Conservation (phyloP, 345 rosid species). For the Ceriops tagal region DNA sequence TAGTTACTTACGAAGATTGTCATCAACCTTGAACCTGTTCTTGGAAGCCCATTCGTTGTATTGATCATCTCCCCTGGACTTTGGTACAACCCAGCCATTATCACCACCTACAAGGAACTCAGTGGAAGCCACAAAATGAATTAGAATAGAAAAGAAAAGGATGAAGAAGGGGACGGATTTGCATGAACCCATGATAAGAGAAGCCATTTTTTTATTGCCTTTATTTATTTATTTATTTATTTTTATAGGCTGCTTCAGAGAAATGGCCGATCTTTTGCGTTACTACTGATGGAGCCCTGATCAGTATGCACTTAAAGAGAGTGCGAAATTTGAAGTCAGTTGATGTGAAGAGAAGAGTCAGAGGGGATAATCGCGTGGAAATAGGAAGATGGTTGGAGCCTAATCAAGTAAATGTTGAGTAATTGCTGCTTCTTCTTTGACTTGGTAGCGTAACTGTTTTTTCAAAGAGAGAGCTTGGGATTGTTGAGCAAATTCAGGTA, state of each 20-base stretch:
- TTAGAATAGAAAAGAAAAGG: not conserved
- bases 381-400: not conserved
- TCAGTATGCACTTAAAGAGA: too few relatives aligned
- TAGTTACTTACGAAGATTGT: constrained; percentile 18
- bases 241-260: too few relatives aligned
- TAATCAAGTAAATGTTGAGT: too few relatives aligned
- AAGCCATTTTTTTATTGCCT: not conserved
- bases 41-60: constrained; percentile 23
- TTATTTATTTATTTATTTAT: not conserved
- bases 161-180: constrained; percentile 4
- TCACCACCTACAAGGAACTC: constrained; percentile 23
- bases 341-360: not conserved
- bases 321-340: not conserved
- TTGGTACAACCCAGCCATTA: constrained; percentile 16
- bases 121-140: constrained; percentile 4
- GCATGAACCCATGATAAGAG: constrained; percentile 10
- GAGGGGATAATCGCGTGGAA: not conserved
- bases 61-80: constrained; percentile 16
- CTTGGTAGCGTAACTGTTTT: not conserved
- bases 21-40: constrained; percentile 22
- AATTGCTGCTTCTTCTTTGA: not conserved
- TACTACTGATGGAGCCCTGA: too few relatives aligned
- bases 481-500: not conserved
- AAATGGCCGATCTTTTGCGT: too few relatives aligned
- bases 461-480: not conserved